Base-by-base conservation (phyloP, 768 basidiomycete species). In the Russula sp. region DNA sequence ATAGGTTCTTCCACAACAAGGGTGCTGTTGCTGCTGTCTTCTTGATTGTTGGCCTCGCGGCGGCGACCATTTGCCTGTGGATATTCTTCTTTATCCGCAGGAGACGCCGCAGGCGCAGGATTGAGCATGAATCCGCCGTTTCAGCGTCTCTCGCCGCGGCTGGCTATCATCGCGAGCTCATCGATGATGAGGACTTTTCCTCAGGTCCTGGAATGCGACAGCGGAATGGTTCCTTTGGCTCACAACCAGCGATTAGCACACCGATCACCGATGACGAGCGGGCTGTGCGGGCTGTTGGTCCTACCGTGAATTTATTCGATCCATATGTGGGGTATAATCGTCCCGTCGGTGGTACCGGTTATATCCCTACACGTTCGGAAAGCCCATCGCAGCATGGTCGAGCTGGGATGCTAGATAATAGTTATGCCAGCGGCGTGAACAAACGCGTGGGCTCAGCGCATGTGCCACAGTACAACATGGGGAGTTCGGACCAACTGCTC, bases 1-100 rank as follows among this genome's bases (percentile, higher is more conserved):
- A 14, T 67, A 91, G 89, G 60, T 98, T 97, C 77, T 95, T 96
- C 75, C 73, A 73, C 55, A 91, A 96, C 71, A 89, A 87, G 27
- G 93, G 93, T 20, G 95, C 94, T 11, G 94, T 98, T 3, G 88
- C 88, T 1, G 96, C 91, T 50, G 90, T 94, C 8, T 98, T 97
- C 69, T 84, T 92, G 44, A 85, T 94, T 16, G 90, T 95, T 18
- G 95, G 94, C 34, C 79, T 98, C 20, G 87, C 91, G 4, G 85
- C 76, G 34, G 85, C 82, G 22, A 84, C 80, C 53, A 91, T 84
- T 59, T 69, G 84, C 45, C 77, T 91, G 53, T 90, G 84, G 81
- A 77, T 87, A 60, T 74, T 89, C 67, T 89, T 91, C 71, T 86
- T 83, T 55, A 71, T 89, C 59, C 84, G 85, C 31, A 82, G 87